phyloP scores from a whole-genome alignment of 805 yeast genomes.

The Starmerella roubikii region DNA sequence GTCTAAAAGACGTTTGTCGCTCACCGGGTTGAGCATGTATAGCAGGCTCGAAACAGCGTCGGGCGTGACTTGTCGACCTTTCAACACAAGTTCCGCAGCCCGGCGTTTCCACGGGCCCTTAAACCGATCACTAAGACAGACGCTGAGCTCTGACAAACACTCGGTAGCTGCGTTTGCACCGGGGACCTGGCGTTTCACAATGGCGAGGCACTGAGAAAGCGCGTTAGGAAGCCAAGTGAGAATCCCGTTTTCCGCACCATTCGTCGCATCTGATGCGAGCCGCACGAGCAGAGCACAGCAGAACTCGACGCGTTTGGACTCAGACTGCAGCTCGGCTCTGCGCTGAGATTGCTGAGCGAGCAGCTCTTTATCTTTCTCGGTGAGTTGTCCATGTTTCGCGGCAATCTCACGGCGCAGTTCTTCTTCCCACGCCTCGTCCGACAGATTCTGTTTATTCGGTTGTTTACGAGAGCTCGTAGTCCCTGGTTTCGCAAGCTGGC shows the following conservation, averaged over 20 bases:
- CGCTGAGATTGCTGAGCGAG: slow-evolving; percentile 46
- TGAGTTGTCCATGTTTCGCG: slow-evolving; percentile 39
- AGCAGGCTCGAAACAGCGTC: slow-evolving; percentile 51
- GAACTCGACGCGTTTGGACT: slow-evolving; percentile 32
- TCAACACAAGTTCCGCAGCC: slow-evolving; percentile 58
- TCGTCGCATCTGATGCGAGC: slow-evolving; percentile 32
- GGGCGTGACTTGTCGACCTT: slow-evolving; percentile 29
- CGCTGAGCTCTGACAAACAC: slow-evolving; percentile 43
- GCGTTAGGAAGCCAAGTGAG: slow-evolving; percentile 62
- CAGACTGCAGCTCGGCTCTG: slow-evolving; percentile 34
- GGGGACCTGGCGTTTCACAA: slow-evolving; percentile 31
- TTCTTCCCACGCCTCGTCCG: slow-evolving; percentile 70
- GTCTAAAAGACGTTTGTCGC: slow-evolving; percentile 62
- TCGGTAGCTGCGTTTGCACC: slow-evolving; percentile 28
- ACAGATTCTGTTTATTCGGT: slow-evolving; percentile 25
- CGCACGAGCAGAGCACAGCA: slow-evolving; percentile 41
- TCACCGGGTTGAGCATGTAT: slow-evolving; percentile 58
- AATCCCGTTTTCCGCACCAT: slow-evolving; percentile 51
- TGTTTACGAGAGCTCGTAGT: neutral
- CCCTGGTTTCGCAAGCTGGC: slow-evolving; percentile 39
- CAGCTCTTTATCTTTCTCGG: slow-evolving; percentile 69
- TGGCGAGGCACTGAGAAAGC: slow-evolving; percentile 34
- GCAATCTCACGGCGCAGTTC: slow-evolving; percentile 62
- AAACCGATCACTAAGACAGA: slow-evolving; percentile 38
- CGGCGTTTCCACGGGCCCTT: slow-evolving; percentile 33